Evolutionary conservation across 768 basidiomycete genomes (phyloP).

Genomic region (Lactarius pseudohatsudake): DNA sequence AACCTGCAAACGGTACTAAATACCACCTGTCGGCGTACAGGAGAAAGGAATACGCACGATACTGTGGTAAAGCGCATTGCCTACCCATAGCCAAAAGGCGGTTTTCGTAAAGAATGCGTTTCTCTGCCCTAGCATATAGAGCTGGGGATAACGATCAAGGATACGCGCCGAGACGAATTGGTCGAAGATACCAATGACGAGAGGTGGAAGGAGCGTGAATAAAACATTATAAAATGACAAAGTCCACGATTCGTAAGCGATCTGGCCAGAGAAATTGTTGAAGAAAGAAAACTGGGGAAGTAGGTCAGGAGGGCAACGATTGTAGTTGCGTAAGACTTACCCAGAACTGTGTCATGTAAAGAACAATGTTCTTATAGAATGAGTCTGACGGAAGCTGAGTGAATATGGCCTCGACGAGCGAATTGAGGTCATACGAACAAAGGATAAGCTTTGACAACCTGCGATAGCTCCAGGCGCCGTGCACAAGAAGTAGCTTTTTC

Average conservation of each 20-base stretch:
- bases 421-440: slow-evolving; percentile 54
- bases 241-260: slow-evolving; percentile 98
- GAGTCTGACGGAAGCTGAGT: slow-evolving; percentile 57
- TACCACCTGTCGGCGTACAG: background rate
- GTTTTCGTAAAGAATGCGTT: slow-evolving; percentile 92
- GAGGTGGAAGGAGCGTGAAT: slow-evolving; percentile 92
- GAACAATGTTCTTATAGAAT: slow-evolving; percentile 98
- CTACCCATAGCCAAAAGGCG: slow-evolving; percentile 90
- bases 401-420: slow-evolving; percentile 16
- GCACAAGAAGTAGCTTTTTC: slow-evolving; percentile 92
- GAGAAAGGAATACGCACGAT: slow-evolving; percentile 50
- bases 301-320: slow-evolving; percentile 18
- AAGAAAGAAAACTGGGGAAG: slow-evolving; percentile 88
- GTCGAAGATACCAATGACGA: slow-evolving; percentile 97
- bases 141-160: slow-evolving; percentile 93
- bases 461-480: slow-evolving; percentile 98
- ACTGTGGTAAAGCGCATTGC: slow-evolving; percentile 88
- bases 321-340: slow-evolving; percentile 44
- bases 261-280: slow-evolving; percentile 99
- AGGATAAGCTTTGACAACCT: slow-evolving; percentile 92
- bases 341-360: slow-evolving; percentile 99
- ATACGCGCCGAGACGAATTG: slow-evolving; percentile 98
- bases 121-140: slow-evolving; percentile 91
- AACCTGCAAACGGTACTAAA: slow-evolving; percentile 48
- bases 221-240: slow-evolving; percentile 95